Percentiles rank a stretch among this genome's conserved stretches.
These are phyloP conservation scores for Phytophthora uliginosa DNA, from an alignment of 352 stramenopile genomes.

Conservation along the genomic window DNA sequence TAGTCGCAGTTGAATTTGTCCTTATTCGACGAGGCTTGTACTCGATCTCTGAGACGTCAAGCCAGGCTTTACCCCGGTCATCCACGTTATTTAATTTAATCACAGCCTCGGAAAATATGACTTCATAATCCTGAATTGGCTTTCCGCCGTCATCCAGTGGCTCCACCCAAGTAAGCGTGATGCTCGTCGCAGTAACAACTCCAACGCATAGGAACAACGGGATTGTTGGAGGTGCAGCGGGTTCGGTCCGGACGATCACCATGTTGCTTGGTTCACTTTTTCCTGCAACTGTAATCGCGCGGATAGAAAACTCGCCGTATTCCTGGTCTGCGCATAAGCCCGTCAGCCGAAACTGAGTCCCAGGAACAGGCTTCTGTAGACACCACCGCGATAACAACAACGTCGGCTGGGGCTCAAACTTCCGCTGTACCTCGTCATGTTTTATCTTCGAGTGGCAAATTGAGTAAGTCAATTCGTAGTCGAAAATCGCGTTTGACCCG, in stretches of 20 bases:
- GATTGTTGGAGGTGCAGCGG: slow-evolving; percentile 45
- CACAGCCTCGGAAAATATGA: slow-evolving; percentile 68
- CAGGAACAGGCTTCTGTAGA: slow-evolving; percentile 52
- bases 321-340: slow-evolving; percentile 52
- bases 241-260: slow-evolving; percentile 42
- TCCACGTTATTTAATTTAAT: slow-evolving; percentile 43
- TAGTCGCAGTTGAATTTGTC: slow-evolving; percentile 48
- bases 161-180: slow-evolving; percentile 72
- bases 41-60: slow-evolving; percentile 67
- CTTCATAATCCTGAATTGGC: slow-evolving; percentile 73
- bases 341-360: slow-evolving; percentile 54
- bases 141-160: slow-evolving; percentile 70
- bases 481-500: slow-evolving; percentile 66
- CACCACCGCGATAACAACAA: slow-evolving; percentile 66
- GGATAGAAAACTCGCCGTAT: slow-evolving; percentile 59
- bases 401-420: slow-evolving; percentile 35
- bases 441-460: slow-evolving; percentile 28
- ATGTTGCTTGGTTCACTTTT: slow-evolving; percentile 62
- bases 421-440: slow-evolving; percentile 12
- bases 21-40: slow-evolving; percentile 67
- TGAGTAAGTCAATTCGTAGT: slow-evolving; percentile 72
- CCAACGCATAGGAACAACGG: slow-evolving; percentile 63
- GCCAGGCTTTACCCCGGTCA: slow-evolving; percentile 54
- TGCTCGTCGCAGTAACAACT: slow-evolving; percentile 65
- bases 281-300: slow-evolving; percentile 65